Conservation (phyloP, 371 early-diverging fungal species). For the Mortierella polycephala region DNA sequence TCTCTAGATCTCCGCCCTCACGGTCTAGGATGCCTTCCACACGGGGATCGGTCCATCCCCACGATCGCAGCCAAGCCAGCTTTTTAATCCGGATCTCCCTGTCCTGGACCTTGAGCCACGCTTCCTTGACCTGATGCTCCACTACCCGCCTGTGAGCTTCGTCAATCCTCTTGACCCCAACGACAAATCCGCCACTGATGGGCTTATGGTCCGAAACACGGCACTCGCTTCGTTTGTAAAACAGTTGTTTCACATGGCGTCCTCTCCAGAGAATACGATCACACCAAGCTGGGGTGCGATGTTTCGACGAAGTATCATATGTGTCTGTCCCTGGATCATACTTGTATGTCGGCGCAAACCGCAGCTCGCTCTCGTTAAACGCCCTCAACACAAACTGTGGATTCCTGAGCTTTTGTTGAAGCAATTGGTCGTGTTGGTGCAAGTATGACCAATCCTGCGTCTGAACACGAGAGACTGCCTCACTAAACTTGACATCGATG, state of each 20-base stretch:
- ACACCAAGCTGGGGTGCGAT: conserved; percentile 87
- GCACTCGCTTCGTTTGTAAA: conserved; percentile 68
- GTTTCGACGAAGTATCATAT: conserved; percentile 86
- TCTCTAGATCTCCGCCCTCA: conserved; percentile 40
- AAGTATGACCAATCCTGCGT: conserved; percentile 53
- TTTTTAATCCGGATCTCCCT: conserved; percentile 53
- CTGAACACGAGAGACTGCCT: conserved; percentile 62
- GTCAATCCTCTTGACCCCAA: conserved; percentile 67
- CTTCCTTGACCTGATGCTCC: conserved; percentile 53
- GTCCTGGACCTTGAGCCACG: conserved; percentile 53
- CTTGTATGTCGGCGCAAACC: conserved; percentile 90
- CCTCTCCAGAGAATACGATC: conserved; percentile 79
- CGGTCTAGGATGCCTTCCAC: conserved; percentile 43
- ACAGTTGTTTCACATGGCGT: conserved; percentile 50
- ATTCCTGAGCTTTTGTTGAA: conserved; percentile 61
- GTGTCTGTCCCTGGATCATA: conserved; percentile 74
- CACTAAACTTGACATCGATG: conserved; percentile 72
- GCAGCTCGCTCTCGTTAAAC: conserved; percentile 73
- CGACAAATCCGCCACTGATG: conserved; percentile 71
- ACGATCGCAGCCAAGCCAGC: conserved; percentile 50
- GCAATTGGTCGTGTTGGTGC: conserved; percentile 74
- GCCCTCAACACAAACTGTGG: conserved; percentile 67
- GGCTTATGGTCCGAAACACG: conserved; percentile 87
- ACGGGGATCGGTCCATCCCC: conserved; percentile 48
- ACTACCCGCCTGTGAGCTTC: conserved; percentile 50